Evolutionary conservation across 257 asterid species (phyloP).

Genomic region (Lycium barbarum): DNA sequence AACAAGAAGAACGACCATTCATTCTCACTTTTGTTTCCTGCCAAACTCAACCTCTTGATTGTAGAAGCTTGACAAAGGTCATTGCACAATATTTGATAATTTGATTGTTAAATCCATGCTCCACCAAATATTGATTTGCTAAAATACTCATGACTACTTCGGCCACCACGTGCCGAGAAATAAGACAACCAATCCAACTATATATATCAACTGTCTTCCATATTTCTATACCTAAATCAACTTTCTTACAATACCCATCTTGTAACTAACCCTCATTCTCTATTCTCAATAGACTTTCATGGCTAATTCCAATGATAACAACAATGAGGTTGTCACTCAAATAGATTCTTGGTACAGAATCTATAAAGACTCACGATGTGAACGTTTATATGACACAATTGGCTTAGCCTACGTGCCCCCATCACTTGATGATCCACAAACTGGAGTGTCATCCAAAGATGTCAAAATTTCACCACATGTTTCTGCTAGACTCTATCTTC

Average conservation of each 20-base stretch:
- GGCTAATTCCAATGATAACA: constrained; percentile 27
- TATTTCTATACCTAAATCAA: not conserved
- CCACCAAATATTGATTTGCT: not conserved
- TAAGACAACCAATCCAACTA: not conserved
- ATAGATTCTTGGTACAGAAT: constrained; percentile 36
- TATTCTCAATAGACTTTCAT: not conserved
- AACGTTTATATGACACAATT: constrained; percentile 23
- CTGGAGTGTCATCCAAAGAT: constrained; percentile 44
- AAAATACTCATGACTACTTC: not conserved
- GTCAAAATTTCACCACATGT: constrained; percentile 34
- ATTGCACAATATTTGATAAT: not conserved
- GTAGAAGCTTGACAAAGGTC: not conserved
- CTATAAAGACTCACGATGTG: constrained; percentile 34
- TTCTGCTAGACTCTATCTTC: constrained; percentile 47
- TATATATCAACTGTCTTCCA: not conserved
- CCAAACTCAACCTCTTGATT: too few relatives aligned
- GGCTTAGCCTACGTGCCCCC: constrained; percentile 33
- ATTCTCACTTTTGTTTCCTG: too few relatives aligned
- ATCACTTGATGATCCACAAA: constrained; percentile 14
- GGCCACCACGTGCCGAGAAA: not conserved
- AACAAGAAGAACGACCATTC: too few relatives aligned
- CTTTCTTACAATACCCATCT: not conserved
- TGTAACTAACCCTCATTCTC: not conserved
- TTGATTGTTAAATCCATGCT: not conserved
- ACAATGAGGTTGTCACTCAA: constrained; percentile 32